phyloP scores from a whole-genome alignment of 805 yeast species.

The Candida sithepensis region DNA sequence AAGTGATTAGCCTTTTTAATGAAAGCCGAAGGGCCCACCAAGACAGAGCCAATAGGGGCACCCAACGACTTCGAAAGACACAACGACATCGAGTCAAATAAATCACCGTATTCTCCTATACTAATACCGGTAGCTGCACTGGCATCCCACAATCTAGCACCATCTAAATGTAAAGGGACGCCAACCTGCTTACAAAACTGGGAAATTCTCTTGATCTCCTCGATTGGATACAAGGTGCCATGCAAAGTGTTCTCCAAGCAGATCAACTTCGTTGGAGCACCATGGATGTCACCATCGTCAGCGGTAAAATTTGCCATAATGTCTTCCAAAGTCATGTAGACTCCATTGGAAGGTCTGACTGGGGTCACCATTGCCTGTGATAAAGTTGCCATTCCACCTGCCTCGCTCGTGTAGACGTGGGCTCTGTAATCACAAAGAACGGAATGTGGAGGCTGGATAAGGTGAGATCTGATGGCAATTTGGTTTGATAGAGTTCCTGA shows the following conservation, averaged over 20 bases:
- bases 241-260: constrained; percentile 86
- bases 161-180: constrained; percentile 77
- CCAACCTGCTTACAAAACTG: constrained; percentile 61
- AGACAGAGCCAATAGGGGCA: constrained; percentile 88
- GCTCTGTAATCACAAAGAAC: constrained; percentile 82
- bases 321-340: constrained; percentile 77
- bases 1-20: constrained; percentile 77
- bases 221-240: constrained; percentile 77
- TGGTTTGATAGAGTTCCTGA: constrained; percentile 93
- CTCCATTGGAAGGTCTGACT: constrained; percentile 72
- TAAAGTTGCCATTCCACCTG: constrained; percentile 85
- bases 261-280: constrained; percentile 82
- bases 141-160: constrained; percentile 97
- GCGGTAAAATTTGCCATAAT: constrained; percentile 56
- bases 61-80: constrained; percentile 89
- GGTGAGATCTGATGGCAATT: constrained; percentile 71
- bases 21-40: constrained; percentile 62
- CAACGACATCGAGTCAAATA: constrained; percentile 85
- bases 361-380: constrained; percentile 92
- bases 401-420: constrained; percentile 80
- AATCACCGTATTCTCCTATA: constrained; percentile 63
- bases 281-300: constrained; percentile 80
- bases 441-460: constrained; percentile 82
- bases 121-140: constrained; percentile 67
- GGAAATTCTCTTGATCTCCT: constrained; percentile 69